Evolutionary conservation across 768 basidiomycete species (phyloP), one percentile per base, ranked within the genome.

Genomic region (Butyriboletus loyo): DNA sequence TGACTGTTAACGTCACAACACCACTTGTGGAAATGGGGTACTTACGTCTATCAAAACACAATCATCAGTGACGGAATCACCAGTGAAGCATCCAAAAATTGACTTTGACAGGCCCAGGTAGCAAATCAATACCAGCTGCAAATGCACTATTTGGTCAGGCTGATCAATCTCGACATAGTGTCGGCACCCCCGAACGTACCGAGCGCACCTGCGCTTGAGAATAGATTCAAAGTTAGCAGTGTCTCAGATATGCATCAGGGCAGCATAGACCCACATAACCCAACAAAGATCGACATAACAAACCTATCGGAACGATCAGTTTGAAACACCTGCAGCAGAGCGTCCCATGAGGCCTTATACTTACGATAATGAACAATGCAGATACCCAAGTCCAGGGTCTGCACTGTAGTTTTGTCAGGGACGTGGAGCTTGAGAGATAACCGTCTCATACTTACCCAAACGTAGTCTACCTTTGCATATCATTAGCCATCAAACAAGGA

Each of bases 71-170:
- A 27, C 8, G 9, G 6, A 9, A n/a, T n/a, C n/a, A n/a, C n/a
- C n/a, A n/a, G 2, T 6, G 36, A 45, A 36, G 25, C 1, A 22
- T n/a, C 10, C 10, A 30, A 30, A 8, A 41, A 37, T 58, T 30
- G n/a, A 61, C 60, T 1, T 24, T 17, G 2, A 40, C 4, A n/a
- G 60, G 47, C 1, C 52, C 55, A 3, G 55, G 31, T n/a, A 52
- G 5, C 19, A 54, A 52, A 5, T 21, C 27, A 14, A n/a, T 49
- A 19, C 44, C 44, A 9, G 22, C 60, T 61, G 30, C 6, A 15
- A 41, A 27, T 24, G 22, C 6, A 17, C 8, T 17, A 14, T 17
- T 13, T n/a, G 9, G 15, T 60, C 19, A 56, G 32, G 19, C 17
- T 27, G 4, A 34, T 30, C 21, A n/a, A 46, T 4, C 14, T 2